A percentile compares a stretch with the other conserved stretches of the same genome.
phyloP scores from a whole-genome alignment of 1,284 basidiomycete genomes.

The Mycena sp. region DNA sequence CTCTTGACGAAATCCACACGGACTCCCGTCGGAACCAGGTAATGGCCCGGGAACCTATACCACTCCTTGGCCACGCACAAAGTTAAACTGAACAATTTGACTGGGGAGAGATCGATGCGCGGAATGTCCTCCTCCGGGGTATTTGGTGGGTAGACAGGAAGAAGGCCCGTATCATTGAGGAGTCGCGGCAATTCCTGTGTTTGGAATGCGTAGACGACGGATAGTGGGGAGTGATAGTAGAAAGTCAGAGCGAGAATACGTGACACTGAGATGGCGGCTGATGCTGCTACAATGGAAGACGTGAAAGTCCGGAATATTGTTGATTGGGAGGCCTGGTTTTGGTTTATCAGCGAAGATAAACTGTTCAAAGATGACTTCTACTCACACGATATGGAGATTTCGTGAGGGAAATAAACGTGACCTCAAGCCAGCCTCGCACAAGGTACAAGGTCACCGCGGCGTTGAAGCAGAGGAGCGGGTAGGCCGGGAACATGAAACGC shows the following conservation, averaged over 20 bases:
- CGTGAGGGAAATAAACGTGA: constrained; percentile 76
- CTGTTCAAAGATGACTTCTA: constrained; percentile 31
- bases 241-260: constrained; percentile 85
- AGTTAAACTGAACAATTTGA: constrained; percentile 79
- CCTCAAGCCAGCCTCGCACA: constrained; percentile 86
- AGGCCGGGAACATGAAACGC: constrained; percentile 96
- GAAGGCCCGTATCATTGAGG: constrained; percentile 76
- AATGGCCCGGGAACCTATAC: constrained; percentile 94
- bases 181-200: constrained; percentile 83
- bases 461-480: constrained; percentile 94
- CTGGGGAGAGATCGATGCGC: constrained; percentile 74
- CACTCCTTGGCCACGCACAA: constrained; percentile 96
- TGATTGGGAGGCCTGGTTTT: constrained; percentile 76
- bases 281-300: constrained; percentile 70
- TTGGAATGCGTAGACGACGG: constrained; percentile 79
- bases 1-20: constrained; percentile 90
- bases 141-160: constrained; percentile 55
- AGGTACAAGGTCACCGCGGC: constrained; percentile 89
- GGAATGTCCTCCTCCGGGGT: constrained; percentile 60
- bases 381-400: constrained; percentile 86
- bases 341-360: constrained; percentile 14
- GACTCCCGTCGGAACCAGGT: constrained; percentile 86
- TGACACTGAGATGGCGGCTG: constrained; percentile 77
- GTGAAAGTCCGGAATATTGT: constrained; percentile 83
- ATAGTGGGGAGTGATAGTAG: constrained; percentile 93